These are phyloP conservation scores for Kwoniella mangroviensis DNA, from an alignment of 768 basidiomycete species.

Conservation along the genomic window DNA sequence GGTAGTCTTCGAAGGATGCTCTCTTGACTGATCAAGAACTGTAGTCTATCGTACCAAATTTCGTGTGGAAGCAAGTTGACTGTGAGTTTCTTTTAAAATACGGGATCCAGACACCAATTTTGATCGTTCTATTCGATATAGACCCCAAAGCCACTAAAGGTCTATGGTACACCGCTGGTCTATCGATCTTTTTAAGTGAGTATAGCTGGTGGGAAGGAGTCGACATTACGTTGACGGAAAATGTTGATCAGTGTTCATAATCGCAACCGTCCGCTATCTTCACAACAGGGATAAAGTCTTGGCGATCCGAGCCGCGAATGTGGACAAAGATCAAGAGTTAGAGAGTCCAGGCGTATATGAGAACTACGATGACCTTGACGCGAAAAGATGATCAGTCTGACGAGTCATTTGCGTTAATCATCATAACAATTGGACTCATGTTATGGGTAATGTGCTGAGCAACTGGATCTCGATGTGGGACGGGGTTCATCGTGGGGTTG, in stretches of 20 bases:
- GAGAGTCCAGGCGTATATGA: not conserved
- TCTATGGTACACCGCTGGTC: constrained; percentile 4
- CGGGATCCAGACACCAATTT: too few relatives aligned
- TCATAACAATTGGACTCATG: too few relatives aligned
- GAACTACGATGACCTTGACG: not conserved
- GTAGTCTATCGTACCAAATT: constrained; percentile 5
- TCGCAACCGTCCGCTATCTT: constrained; percentile 1
- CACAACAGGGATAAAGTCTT: constrained; percentile 2
- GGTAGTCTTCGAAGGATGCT: not conserved
- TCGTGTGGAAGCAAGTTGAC: constrained; percentile 12
- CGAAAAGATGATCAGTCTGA: not conserved
- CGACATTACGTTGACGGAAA: too few relatives aligned
- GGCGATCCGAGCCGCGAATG: constrained; percentile 3
- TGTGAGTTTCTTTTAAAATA: not conserved
- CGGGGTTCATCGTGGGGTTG: too few relatives aligned
- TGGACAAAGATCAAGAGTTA: not conserved
- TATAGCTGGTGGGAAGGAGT: not conserved
- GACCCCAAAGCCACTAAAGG: constrained; percentile 5
- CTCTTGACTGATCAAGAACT: not conserved
- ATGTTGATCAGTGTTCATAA: constrained; percentile 5
- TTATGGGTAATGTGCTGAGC: too few relatives aligned
- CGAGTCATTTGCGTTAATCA: too few relatives aligned
- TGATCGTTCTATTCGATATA: not conserved
- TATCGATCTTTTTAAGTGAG: constrained; percentile 4
- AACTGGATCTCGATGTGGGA: too few relatives aligned